A percentile compares a stretch with the other conserved stretches of the same genome.
These are phyloP conservation scores for Mortierella sp. DNA, from an alignment of 371 early-diverging fungal species.

Conservation along the genomic window DNA sequence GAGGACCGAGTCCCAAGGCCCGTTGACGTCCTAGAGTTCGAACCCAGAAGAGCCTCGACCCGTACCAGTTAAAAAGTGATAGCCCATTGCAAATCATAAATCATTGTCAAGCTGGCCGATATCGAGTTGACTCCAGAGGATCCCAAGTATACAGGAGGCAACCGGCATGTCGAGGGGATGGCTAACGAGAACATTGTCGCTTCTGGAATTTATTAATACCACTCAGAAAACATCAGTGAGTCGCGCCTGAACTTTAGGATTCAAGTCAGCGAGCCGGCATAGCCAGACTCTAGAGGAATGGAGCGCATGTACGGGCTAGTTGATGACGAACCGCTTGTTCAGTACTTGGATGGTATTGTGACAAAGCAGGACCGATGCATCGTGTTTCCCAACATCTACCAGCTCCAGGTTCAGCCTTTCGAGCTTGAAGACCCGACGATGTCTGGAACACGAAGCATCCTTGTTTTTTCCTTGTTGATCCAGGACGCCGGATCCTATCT, in stretches of 20 bases:
- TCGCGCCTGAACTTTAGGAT: constrained; percentile 59
- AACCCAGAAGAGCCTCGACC: not conserved
- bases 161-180: constrained; percentile 78
- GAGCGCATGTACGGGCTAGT: constrained; percentile 7
- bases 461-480: constrained; percentile 63
- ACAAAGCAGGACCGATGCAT: constrained; percentile 60
- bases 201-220: constrained; percentile 70
- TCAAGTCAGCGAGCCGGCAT: constrained; percentile 29
- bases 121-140: constrained; percentile 69
- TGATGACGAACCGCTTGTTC: constrained; percentile 32
- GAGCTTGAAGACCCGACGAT: constrained; percentile 58
- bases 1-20: constrained; percentile 15
- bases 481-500: constrained; percentile 33
- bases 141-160: constrained; percentile 64
- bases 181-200: constrained; percentile 70
- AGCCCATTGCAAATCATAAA: constrained; percentile 73
- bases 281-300: constrained; percentile 42
- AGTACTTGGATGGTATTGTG: constrained; percentile 50
- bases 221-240: constrained; percentile 66
- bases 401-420: constrained; percentile 63
- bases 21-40: constrained; percentile 8
- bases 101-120: constrained; percentile 73
- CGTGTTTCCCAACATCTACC: constrained; percentile 73
- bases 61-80: constrained; percentile 32
- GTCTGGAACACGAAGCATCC: constrained; percentile 64